These are phyloP conservation scores for Backusella circina DNA, from an alignment of 192 early-diverging fungal genomes.

Conservation along the genomic window DNA sequence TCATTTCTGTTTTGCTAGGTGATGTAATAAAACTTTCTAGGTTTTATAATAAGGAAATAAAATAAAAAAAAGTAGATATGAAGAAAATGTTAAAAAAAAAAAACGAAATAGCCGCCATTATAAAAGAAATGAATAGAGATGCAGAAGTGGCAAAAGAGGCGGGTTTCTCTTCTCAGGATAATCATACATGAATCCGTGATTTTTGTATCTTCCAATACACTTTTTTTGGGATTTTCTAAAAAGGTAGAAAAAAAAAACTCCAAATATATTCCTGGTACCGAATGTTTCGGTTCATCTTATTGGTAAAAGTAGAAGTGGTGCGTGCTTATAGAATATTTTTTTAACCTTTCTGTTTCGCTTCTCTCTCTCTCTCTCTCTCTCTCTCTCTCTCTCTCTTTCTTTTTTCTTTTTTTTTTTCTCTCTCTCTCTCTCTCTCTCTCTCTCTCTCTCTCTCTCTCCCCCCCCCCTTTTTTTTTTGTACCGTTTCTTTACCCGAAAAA, in stretches of 20 bases:
- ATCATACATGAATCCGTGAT: too few species aligned
- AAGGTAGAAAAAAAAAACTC: not conserved
- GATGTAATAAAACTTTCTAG: not conserved
- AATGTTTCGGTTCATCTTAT: not conserved
- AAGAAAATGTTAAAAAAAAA: not conserved
- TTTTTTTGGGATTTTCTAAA: not conserved
- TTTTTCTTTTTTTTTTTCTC: too few species aligned
- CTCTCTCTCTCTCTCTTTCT: too few species aligned
- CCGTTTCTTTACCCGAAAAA: not conserved
- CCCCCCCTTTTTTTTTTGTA: not conserved
- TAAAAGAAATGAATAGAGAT: not conserved
- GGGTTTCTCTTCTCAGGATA: not conserved
- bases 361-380: too few species aligned
- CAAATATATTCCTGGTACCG: not conserved
- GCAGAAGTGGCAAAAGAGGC: not conserved
- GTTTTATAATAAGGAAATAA: too few species aligned
- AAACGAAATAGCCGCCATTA: not conserved
- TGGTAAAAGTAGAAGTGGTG: not conserved
- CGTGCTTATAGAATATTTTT: not conserved
- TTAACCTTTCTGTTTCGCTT: not conserved
- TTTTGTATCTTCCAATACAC: not conserved
- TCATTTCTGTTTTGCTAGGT: not conserved
- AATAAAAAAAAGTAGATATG: not conserved
- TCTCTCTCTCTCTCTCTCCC: too few species aligned
- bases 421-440: too few species aligned